Evolutionary conservation across 495 filamentous ascomycete species (phyloP), one percentile per base, ranked within the genome.

Genomic region (Tuber borchii): DNA sequence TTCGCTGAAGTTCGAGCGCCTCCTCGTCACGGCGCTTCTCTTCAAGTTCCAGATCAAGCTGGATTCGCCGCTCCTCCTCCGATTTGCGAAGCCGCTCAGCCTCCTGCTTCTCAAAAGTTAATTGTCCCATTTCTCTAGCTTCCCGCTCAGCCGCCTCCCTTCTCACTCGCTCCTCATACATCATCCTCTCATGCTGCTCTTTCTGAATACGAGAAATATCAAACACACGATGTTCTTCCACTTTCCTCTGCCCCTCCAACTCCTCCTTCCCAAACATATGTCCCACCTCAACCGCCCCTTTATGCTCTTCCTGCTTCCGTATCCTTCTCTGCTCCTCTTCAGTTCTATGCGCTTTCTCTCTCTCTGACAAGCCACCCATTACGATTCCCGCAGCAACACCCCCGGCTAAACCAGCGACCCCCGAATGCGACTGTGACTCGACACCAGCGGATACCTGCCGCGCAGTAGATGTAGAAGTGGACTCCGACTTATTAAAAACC

Each of bases 11-110:
- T 34, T 31, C 56, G 26, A 65, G 56, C 39, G 71, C 61, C 68
- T 46, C 75, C 61, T 79, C 78, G 44, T 79, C 77, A 10, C 70
- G 77, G 17, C 77, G 78, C 56, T 79, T 73, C 22, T 75, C 70
- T 0, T 26, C 31, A 22, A 79, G 70, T 16, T 79, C 26, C 12
- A 65, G 56, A 65, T 65, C 56, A 65, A 65, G 56, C 56, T 65
- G 56, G 26, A 65, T 34, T 45, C 70, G 70, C 14, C 70, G 70
- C 70, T 71, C 70, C 34, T 71, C 70, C 70, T 34, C 16, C 31
- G 70, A 42, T 34, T 71, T 34, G 17, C 39, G 70, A 22, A 71
- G 70, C 70, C 70, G 70, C 31, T 34, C 40, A 42, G 70, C 14
- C 70, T 71, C 70, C 17, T 71, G 70, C 40, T 44, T 20, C 14